Conservation (phyloP, 2,329 filamentous ascomycete species). For the Botrytis porri region DNA sequence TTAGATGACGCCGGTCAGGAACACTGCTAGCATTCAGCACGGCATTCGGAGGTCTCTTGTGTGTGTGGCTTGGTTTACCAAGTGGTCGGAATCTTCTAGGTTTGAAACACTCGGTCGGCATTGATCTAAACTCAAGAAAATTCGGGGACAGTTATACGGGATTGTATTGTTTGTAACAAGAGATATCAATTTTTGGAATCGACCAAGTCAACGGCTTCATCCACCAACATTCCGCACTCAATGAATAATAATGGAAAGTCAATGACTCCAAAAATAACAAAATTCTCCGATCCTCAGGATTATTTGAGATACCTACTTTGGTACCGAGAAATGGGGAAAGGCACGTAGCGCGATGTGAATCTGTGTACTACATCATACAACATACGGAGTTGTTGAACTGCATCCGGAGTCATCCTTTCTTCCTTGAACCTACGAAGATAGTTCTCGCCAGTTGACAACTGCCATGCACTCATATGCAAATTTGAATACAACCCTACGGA, state of each 20-base stretch:
- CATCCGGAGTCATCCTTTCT: background rate
- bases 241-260: background rate
- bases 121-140: background rate
- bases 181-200: background rate
- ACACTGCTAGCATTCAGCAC: background rate
- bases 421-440: background rate
- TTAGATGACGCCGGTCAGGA: background rate
- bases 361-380: constrained; percentile 1
- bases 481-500: background rate
- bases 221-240: background rate
- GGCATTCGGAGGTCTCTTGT: background rate
- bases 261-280: background rate
- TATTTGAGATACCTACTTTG: background rate
- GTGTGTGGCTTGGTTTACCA: constrained; percentile 1
- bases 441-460: background rate
- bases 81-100: background rate
- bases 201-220: background rate
- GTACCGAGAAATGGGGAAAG: background rate
- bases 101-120: background rate
- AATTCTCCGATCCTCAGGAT: background rate
- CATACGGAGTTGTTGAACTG: background rate
- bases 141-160: background rate
- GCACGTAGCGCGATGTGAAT: background rate
- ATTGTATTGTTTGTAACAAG: background rate
- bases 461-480: constrained; percentile 1